Evolutionary conservation across 2,329 filamentous ascomycete species (phyloP), one percentile per base, ranked within the genome.

Genomic region (Septoria linicola): DNA sequence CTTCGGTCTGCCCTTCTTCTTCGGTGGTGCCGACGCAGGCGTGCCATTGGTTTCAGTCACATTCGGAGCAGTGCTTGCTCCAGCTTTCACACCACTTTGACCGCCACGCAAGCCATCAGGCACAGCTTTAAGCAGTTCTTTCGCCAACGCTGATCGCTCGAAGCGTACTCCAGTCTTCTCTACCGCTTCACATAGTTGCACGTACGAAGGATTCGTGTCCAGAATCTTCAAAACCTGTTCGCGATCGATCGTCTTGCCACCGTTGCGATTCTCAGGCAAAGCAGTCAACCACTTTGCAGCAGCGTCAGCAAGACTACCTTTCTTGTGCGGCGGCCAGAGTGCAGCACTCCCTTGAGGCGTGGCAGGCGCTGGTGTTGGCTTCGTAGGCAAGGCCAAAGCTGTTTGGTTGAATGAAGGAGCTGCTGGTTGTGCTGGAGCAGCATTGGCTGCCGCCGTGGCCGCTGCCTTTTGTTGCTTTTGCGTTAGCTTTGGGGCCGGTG

Each of bases 161-260:
- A 83, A 68, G 25, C 64, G 69, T 13, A 80, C 66, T 0, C 75
- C 76, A 58, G 71, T 71, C 1, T 58, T 61, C 54, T 83, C 80
- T 4, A 83, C 64, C 39, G 71, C 68, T 53, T 78, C 73, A 59
- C 80, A 83, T 2, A 83, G 65, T 43, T 78, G 72, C 52, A 76
- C 73, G 55, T 82, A 83, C 2, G 73, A 78, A 2, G 79, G 79
- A 56, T 82, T 81, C 6, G 66, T 62, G 42, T 80, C 70, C 7
- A 83, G 68, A 31, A 82, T 70, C 1, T 61, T 63, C 17, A 74
- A 62, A 8, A 83, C 68, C 16, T 73, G 66, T 8, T 71, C 64
- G 7, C 69, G 50, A 8, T 66, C 64, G 6, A 78, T 62, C 5
- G 60, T 58, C 34, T 71, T 73, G 3, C 60, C 61, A 16, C 46